Percentiles rank a stretch among this genome's conserved stretches.
These are phyloP conservation scores for Backusella tuberculispora DNA, from an alignment of 192 early-diverging fungal species.

Conservation along the genomic window DNA sequence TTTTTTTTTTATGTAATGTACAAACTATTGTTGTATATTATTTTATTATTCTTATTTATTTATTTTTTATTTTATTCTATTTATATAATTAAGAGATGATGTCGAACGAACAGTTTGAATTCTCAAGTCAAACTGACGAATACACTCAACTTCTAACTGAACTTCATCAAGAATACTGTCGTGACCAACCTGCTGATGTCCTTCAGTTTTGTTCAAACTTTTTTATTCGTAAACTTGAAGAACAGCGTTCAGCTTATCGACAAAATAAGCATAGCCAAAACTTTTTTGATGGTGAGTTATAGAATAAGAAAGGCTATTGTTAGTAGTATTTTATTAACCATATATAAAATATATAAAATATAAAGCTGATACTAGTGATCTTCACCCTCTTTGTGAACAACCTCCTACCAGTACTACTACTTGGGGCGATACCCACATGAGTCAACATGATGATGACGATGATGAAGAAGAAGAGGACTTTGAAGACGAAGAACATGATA, in stretches of 20 bases:
- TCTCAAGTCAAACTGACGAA: slow-evolving; percentile 22
- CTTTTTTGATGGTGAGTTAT: not conserved
- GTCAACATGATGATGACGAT: slow-evolving; percentile 17
- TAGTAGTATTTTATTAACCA: too few species aligned
- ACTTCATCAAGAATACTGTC: slow-evolving; percentile 20
- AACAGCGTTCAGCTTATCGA: slow-evolving; percentile 28
- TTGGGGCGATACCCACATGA: slow-evolving; percentile 23
- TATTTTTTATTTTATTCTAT: not conserved
- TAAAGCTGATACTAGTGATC: slow-evolving; percentile 14
- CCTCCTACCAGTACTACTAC: not conserved
- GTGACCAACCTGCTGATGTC: slow-evolving; percentile 48
- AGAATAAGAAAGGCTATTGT: not conserved
- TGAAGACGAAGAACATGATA: slow-evolving; percentile 69
- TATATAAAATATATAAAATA: too few species aligned
- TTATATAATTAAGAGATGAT: not conserved
- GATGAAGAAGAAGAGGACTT: slow-evolving; percentile 47
- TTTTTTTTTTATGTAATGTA: not conserved
- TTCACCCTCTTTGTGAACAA: slow-evolving; percentile 20
- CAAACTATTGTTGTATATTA: too few species aligned
- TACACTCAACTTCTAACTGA: slow-evolving; percentile 31
- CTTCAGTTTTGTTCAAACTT: slow-evolving; percentile 43
- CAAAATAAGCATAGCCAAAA: slow-evolving; percentile 4
- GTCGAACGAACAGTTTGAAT: slow-evolving; percentile 16
- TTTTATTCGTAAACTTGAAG: slow-evolving; percentile 45
- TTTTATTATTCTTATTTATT: slow-evolving; percentile 6